These are phyloP conservation scores for Cardiospermum halicacabum DNA, from an alignment of 345 rosid genomes.

Conservation along the genomic window DNA sequence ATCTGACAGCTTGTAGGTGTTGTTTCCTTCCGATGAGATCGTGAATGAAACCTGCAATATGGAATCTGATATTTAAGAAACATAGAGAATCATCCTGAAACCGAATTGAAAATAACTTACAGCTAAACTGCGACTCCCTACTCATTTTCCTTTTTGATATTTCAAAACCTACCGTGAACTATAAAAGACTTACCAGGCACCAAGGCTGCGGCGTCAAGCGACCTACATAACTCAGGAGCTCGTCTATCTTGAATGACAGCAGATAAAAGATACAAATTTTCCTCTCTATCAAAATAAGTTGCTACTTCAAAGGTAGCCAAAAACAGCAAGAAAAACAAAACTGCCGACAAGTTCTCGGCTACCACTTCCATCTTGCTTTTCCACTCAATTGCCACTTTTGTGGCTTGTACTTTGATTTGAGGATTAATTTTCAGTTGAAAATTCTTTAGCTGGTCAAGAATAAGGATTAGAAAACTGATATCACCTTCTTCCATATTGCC, in stretches of 20 bases:
- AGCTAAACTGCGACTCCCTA: background rate
- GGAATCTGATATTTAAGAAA: too few species aligned
- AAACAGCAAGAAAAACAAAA: slow-evolving; percentile 36
- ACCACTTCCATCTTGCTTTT: slow-evolving; percentile 22
- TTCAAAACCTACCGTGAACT: background rate
- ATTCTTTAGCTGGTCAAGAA: slow-evolving; percentile 30
- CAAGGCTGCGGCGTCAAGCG: slow-evolving; percentile 28
- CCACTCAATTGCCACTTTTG: slow-evolving; percentile 30
- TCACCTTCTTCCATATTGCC: slow-evolving; percentile 18
- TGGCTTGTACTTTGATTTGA: slow-evolving; percentile 23
- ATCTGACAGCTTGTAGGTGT: slow-evolving; percentile 23
- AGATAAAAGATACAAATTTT: slow-evolving; percentile 26
- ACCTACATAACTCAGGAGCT: slow-evolving; percentile 24
- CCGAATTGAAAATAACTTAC: background rate
- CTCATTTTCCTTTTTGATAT: background rate
- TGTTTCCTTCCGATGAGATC: slow-evolving; percentile 25
- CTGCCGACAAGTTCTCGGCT: slow-evolving; percentile 21
- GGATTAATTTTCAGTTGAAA: slow-evolving; percentile 21
- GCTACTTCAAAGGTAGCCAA: slow-evolving; percentile 34
- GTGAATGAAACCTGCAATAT: slow-evolving; percentile 27
- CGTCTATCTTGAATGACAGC: slow-evolving; percentile 20
- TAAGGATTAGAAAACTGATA: slow-evolving; percentile 11
- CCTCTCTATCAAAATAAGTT: slow-evolving; percentile 23
- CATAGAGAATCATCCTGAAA: background rate
- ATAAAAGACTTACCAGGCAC: slow-evolving; percentile 24